Conservation (phyloP, 176 grass and related monocot genomes). For the Aegilops bicornis region DNA sequence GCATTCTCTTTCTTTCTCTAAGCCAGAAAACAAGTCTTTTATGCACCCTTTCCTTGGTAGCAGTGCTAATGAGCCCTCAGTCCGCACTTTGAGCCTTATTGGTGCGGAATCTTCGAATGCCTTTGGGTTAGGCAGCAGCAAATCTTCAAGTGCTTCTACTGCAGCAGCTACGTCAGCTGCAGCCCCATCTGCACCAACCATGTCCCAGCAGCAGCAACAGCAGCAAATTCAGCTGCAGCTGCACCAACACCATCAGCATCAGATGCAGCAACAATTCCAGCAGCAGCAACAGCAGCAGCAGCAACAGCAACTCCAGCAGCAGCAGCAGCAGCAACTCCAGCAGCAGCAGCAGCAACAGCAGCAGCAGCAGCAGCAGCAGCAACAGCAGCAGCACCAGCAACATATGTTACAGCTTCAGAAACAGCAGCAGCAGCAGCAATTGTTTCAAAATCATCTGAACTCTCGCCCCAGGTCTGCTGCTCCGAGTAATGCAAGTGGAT, state of each 20-base stretch:
- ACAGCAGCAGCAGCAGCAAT: slow-evolving; percentile 51
- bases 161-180: slow-evolving; percentile 44
- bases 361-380: background rate
- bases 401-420: slow-evolving; percentile 47
- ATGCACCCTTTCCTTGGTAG: slow-evolving; percentile 49
- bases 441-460: slow-evolving; percentile 53
- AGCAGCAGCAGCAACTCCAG: slow-evolving; percentile 15
- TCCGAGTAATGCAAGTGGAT: slow-evolving; percentile 48
- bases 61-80: slow-evolving; percentile 52
- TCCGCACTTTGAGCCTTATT: slow-evolving; percentile 73
- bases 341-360: slow-evolving; percentile 61
- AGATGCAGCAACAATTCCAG: slow-evolving; percentile 42
- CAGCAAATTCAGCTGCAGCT: slow-evolving; percentile 60
- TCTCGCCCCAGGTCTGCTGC: slow-evolving; percentile 73
- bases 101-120: slow-evolving; percentile 52
- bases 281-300: slow-evolving; percentile 46
- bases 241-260: slow-evolving; percentile 48
- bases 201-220: slow-evolving; percentile 53
- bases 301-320: slow-evolving; percentile 34
- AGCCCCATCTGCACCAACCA: slow-evolving; percentile 30
- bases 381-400: slow-evolving; percentile 42
- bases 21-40: slow-evolving; percentile 55
- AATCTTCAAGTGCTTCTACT: slow-evolving; percentile 33
- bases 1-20: slow-evolving; percentile 88
- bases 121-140: slow-evolving; percentile 50